These are phyloP conservation scores for Psilocybe subaeruginosa DNA, from an alignment of 768 basidiomycete genomes.

Conservation along the genomic window DNA sequence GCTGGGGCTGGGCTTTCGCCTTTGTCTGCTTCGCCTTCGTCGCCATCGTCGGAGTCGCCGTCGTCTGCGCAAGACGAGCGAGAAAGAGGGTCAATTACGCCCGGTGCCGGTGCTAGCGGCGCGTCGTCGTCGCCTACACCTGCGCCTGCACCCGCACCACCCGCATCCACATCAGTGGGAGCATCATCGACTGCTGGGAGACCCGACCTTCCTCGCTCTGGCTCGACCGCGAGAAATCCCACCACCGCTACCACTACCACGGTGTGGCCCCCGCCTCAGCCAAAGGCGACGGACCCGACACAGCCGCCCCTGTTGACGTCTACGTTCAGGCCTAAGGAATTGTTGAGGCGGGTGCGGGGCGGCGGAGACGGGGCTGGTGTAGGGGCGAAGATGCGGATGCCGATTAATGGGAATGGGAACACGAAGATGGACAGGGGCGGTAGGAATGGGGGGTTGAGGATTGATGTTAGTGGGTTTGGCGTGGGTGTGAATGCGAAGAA, in stretches of 20 bases:
- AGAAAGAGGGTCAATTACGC: background rate
- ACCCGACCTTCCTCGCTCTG: no score
- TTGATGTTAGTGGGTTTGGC: background rate
- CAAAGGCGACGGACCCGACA: constrained; percentile 22
- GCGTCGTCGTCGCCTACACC: no score
- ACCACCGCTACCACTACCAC: background rate
- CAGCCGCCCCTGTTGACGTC: constrained; percentile 48
- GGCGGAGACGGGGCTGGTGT: no score
- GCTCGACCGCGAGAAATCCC: no score
- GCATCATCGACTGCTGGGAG: no score
- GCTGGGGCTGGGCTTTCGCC: no score
- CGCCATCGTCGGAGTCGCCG: no score
- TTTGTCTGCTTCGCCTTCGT: constrained; percentile 4
- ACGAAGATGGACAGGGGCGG: no score
- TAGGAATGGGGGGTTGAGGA: no score
- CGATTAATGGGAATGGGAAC: no score
- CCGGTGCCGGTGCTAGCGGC: no score
- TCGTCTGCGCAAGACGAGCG: background rate
- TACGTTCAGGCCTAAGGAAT: constrained; percentile 51
- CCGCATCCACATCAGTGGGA: background rate
- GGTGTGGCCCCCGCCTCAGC: background rate
- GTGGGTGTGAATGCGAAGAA: constrained; percentile 5
- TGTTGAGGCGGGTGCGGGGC: constrained; percentile 29
- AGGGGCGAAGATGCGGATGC: background rate
- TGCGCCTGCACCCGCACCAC: no score